Evolutionary conservation across 805 yeast species (phyloP), one percentile per base, ranked within the genome.

Genomic region (Yarrowia keelungensis): DNA sequence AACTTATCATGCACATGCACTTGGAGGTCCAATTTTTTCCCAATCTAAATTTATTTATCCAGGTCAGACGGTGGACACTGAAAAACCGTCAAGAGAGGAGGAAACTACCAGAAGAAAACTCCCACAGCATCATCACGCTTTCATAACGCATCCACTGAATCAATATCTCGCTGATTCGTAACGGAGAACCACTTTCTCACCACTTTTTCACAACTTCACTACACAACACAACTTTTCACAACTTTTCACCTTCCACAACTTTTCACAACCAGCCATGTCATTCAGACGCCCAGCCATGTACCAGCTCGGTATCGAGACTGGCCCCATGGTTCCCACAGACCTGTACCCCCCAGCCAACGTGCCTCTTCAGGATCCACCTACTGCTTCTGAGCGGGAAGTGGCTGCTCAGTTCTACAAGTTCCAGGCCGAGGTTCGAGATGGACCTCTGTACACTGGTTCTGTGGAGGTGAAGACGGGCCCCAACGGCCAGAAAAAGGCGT

Each of bases 371-470:
- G 41, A 51, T 8, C 58, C 69, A 12, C 66, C 69, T 5, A 69
- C 69, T 2, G 46, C 61, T 8, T 19, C 59, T 32, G 77, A 75
- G 54, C 45, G 72, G 3, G 70, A 72, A 50, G 71, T 72, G 2
- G 74, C 73, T 2, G 71, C 75, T 14, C 76, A 74, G 65, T 73
- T 72, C 45, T 62, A 73, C 41, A 61, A 70, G 41, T 67, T 75
- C 45, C 54, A 72, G 36, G 70, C 62, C 15, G 73, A 69, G 32
- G 69, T 75, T 11, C 59, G 69, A 56, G 76, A 75, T 38, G 75
- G 77, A 15, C 77, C 77, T 15, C 65, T 75, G 10, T 75, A 70
- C 66, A 71, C 75, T 0, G 77, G 77, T 1, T 62, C 67, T 0
- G 67, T 49, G 14, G 67, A 59, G 51, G 65, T 59, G 42, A 59